These are phyloP conservation scores for Diaporthe amygdali DNA, from an alignment of 2,329 filamentous ascomycete genomes.

Conservation along the genomic window DNA sequence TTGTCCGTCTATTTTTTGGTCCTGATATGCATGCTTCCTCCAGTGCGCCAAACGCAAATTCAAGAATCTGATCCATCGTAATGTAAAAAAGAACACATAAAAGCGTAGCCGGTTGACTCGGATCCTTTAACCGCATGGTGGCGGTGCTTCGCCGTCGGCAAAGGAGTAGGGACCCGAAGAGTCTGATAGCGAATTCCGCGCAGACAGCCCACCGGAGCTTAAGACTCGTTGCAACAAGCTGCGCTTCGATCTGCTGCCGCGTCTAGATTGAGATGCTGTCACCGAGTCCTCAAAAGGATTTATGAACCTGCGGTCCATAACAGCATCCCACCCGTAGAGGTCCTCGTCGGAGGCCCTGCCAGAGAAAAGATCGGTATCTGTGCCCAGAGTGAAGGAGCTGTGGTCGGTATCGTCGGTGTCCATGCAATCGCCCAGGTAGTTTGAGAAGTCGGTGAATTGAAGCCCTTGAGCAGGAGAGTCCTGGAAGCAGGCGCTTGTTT, in stretches of 20 bases:
- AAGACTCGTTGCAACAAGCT: conserved; percentile 26
- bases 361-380: conserved; percentile 20
- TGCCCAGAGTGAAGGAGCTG: conserved; percentile 22
- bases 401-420: conserved; percentile 19
- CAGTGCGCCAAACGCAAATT: conserved; percentile 1
- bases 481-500: conserved; percentile 4
- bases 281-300: conserved; percentile 9
- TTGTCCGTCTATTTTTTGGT: conserved; percentile 22
- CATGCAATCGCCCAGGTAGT: conserved; percentile 28
- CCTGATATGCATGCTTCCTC: conserved; percentile 18
- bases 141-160: conserved; percentile 1
- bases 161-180: neutral
- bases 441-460: conserved; percentile 38
- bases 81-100: neutral
- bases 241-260: conserved; percentile 23
- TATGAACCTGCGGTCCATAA: conserved; percentile 27
- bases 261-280: conserved; percentile 9
- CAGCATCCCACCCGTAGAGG: conserved; percentile 36
- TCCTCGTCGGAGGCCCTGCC: conserved; percentile 28
- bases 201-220: conserved; percentile 14
- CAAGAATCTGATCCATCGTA: neutral
- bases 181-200: conserved; percentile 8
- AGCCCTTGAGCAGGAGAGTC: conserved; percentile 21
- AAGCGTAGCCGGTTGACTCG: neutral
- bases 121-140: neutral